phyloP scores from a whole-genome alignment of 805 yeast species.

The Diddensiella caesifluorescens region DNA sequence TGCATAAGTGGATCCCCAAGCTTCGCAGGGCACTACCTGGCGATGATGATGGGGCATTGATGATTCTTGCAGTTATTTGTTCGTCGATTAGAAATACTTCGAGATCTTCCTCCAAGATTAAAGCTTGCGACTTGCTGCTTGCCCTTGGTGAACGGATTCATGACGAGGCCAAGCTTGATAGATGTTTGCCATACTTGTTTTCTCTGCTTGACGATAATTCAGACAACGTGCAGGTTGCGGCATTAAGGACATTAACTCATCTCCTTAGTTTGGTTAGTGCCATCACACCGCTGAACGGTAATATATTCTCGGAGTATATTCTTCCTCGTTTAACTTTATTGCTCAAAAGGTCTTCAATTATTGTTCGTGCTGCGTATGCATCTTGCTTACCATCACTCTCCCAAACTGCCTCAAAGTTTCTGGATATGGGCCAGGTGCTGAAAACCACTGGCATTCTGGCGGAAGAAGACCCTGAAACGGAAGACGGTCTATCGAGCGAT shows the following conservation, averaged over 20 bases:
- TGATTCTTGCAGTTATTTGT: conserved; percentile 52
- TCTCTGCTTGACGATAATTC: conserved; percentile 65
- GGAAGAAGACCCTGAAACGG: conserved; percentile 42
- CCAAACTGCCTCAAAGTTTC: conserved; percentile 53
- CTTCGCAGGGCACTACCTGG: conserved; percentile 19
- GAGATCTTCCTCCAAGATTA: conserved; percentile 53
- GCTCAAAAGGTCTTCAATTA: conserved; percentile 36
- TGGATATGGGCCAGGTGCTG: conserved; percentile 51
- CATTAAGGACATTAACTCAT: conserved; percentile 62
- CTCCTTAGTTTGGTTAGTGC: conserved; percentile 56
- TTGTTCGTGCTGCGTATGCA: conserved; percentile 65
- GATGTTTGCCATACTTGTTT: conserved; percentile 76
- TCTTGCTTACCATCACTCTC: conserved; percentile 70
- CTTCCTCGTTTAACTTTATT: conserved; percentile 59
- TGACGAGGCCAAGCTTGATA: conserved; percentile 81
- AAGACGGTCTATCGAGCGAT: conserved; percentile 29
- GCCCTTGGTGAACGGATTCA: conserved; percentile 69
- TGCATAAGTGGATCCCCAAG: conserved; percentile 17
- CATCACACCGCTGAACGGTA: conserved; percentile 68
- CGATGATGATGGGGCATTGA: conserved; percentile 47
- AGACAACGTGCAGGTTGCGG: conserved; percentile 59
- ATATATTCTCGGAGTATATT: conserved; percentile 76
- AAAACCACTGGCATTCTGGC: conserved; percentile 34
- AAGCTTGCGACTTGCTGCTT: conserved; percentile 70
- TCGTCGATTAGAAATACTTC: conserved; percentile 58